Percentiles rank a stretch among this genome's conserved stretches.
Evolutionary conservation across 2,329 filamentous ascomycete genomes (phyloP).

Genomic region (Fusarium neocosmosporiellum): DNA sequence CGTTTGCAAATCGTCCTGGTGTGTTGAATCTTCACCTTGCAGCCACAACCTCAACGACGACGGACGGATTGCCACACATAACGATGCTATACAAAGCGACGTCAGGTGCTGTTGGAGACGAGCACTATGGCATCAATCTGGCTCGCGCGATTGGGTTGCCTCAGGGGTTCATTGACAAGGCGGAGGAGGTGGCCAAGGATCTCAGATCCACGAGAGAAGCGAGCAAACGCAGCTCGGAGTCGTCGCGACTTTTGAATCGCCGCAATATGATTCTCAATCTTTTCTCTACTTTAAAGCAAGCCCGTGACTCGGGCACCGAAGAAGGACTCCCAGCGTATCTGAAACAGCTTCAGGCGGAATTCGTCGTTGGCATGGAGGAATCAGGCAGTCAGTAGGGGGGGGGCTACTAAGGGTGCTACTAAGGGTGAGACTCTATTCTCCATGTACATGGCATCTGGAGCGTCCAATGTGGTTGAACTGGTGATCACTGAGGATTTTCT

Average conservation of each 20-base stretch:
- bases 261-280: constrained; percentile 80
- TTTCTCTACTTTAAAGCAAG: constrained; percentile 77
- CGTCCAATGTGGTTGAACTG: not conserved
- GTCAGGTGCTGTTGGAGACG: constrained; percentile 75
- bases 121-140: constrained; percentile 85
- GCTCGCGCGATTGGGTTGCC: constrained; percentile 82
- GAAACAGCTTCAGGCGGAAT: constrained; percentile 72
- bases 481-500: not conserved
- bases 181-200: constrained; percentile 72
- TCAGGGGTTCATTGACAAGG: constrained; percentile 71
- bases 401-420: not conserved
- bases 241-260: constrained; percentile 69
- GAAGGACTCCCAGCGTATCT: constrained; percentile 61
- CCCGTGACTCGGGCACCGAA: constrained; percentile 71
- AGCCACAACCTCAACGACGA: constrained; percentile 68
- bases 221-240: constrained; percentile 68
- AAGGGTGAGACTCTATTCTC: not conserved
- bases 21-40: constrained; percentile 86
- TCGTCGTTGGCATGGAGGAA: constrained; percentile 75
- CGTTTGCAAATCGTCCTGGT: constrained; percentile 78
- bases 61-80: constrained; percentile 69
- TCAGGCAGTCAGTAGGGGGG: constrained; percentile 59
- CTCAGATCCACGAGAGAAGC: constrained; percentile 69
- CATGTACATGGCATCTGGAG: not conserved
- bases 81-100: constrained; percentile 90